phyloP scores from a whole-genome alignment of 78 protist genomes.

The Dictyostelium discoideum region DNA sequence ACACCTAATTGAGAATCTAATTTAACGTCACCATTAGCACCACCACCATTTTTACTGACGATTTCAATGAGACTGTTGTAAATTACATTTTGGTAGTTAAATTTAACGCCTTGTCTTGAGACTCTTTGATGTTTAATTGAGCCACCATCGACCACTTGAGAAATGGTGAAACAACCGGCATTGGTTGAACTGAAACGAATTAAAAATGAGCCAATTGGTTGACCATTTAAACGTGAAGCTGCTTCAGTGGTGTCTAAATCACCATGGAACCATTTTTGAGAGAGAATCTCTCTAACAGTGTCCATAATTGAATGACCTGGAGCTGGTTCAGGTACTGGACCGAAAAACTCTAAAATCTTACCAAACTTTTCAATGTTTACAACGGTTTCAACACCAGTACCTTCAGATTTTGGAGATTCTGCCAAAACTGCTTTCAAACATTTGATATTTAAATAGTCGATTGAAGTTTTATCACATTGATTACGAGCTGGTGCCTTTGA shows the following conservation, averaged over 20 bases:
- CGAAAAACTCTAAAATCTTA: constrained; percentile 79
- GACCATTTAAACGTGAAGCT: constrained; percentile 62
- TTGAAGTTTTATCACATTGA: constrained; percentile 70
- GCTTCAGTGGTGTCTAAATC: constrained; percentile 77
- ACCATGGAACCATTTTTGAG: constrained; percentile 85
- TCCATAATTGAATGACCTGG: constrained; percentile 74
- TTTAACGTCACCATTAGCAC: constrained; percentile 59
- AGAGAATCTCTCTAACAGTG: constrained; percentile 63
- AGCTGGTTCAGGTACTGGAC: constrained; percentile 60
- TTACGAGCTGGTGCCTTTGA: constrained; percentile 39
- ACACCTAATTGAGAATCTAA: constrained; percentile 51
- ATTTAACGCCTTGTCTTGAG: constrained; percentile 25
- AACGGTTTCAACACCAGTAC: constrained; percentile 62
- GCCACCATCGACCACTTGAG: constrained; percentile 60
- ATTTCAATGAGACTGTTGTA: constrained; percentile 56
- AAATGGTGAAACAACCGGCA: constrained; percentile 76
- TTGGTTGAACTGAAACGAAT: constrained; percentile 78
- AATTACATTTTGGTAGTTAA: constrained; percentile 37
- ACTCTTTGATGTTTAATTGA: constrained; percentile 84
- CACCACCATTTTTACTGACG: constrained; percentile 67
- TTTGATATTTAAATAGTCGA: constrained; percentile 70
- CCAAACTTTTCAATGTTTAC: constrained; percentile 86
- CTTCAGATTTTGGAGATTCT: constrained; percentile 63
- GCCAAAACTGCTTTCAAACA: constrained; percentile 79
- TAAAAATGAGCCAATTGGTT: constrained; percentile 80